Evolutionary conservation across 225 moss, liverwort and hornwort genomes (phyloP), one percentile per base, ranked within the genome.

Genomic region (Antitrichia curtipendula): DNA sequence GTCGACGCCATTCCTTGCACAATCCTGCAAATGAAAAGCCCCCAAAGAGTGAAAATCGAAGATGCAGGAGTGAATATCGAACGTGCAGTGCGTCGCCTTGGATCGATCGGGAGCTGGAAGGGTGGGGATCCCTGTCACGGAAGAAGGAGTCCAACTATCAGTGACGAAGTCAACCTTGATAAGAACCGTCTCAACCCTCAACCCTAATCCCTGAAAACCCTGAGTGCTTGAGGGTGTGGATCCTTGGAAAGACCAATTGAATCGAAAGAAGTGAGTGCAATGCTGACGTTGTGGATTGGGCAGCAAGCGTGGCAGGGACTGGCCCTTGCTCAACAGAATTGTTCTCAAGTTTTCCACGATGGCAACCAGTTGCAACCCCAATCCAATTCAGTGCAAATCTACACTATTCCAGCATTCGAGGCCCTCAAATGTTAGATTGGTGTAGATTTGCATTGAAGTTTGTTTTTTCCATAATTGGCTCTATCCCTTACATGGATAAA

Each of bases 1-100:
- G 80, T 60, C 86, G 61, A 82, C 83, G 90, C 91, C 91, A 92
- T 92, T 29, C 84, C 85, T 82, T 29, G 21, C 54, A 17, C 21
- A 68, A 53, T 66, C 40, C 21, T 36, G 36, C 25, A 24, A 34
- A 9, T 40, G 34, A 43, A 32, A 14, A n/a, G 32, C 10, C 41
- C 36, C 20, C 19, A 54, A n/a, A 13, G 38, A n/a, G 50, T 52
- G 65, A 25, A 27, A 53, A 76, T 36, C 76, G 19, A 34, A 18
- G 24, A 18, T 34, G 63, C 63, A n/a, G 8, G 64, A 32, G 8
- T 54, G 77, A 12, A n/a, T 58, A 58, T 58, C 29, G 56, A 58
- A 79, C 22, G 23, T 9, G 32, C 45, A 62, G 63, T 34, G 27
- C 14, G 38, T 29, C 31, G 38, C 53, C 54, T 54, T 36, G n/a